Percentiles rank a stretch among this genome's conserved stretches.
These are phyloP conservation scores for Aspergillus transmontanensis DNA, from an alignment of 2,329 filamentous ascomycete species.

Conservation along the genomic window DNA sequence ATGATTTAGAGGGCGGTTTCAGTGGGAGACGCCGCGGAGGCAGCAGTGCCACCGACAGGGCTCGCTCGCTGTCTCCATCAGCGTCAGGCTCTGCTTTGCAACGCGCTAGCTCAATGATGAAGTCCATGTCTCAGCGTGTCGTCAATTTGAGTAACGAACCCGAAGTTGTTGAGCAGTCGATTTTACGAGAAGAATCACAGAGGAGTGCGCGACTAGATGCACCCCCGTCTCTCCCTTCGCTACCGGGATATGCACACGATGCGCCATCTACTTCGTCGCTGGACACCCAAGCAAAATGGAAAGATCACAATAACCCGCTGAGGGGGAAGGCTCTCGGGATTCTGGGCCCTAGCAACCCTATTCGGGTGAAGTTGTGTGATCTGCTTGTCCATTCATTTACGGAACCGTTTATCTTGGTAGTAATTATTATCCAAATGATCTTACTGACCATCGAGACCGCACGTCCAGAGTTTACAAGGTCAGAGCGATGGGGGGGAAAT, in stretches of 20 bases:
- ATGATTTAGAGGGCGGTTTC: constrained; percentile 65
- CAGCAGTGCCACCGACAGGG: constrained; percentile 46
- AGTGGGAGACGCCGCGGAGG: constrained; percentile 58
- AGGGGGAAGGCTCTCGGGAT: constrained; percentile 84
- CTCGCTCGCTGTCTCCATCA: constrained; percentile 64
- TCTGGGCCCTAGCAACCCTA: constrained; percentile 74
- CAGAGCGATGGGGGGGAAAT: constrained; percentile 63
- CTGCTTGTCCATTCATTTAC: constrained; percentile 82
- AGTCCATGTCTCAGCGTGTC: constrained; percentile 92
- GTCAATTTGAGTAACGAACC: constrained; percentile 96
- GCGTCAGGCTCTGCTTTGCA: constrained; percentile 64
- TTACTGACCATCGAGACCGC: constrained; percentile 84
- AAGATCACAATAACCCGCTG: constrained; percentile 68
- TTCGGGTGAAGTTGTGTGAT: constrained; percentile 77
- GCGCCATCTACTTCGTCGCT: constrained; percentile 38
- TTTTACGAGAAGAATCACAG: constrained; percentile 59
- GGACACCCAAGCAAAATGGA: constrained; percentile 44
- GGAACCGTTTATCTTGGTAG: constrained; percentile 80
- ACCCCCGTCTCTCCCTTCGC: constrained; percentile 53
- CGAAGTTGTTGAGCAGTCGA: constrained; percentile 74
- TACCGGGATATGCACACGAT: constrained; percentile 50
- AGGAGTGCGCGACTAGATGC: constrained; percentile 56
- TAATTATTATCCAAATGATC: constrained; percentile 87
- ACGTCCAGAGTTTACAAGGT: constrained; percentile 67
- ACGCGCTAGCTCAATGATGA: constrained; percentile 73